Percentiles rank a stretch among this genome's conserved stretches.
phyloP scores from a whole-genome alignment of 2,329 filamentous ascomycete genomes.

The Magnaporthales sp. region DNA sequence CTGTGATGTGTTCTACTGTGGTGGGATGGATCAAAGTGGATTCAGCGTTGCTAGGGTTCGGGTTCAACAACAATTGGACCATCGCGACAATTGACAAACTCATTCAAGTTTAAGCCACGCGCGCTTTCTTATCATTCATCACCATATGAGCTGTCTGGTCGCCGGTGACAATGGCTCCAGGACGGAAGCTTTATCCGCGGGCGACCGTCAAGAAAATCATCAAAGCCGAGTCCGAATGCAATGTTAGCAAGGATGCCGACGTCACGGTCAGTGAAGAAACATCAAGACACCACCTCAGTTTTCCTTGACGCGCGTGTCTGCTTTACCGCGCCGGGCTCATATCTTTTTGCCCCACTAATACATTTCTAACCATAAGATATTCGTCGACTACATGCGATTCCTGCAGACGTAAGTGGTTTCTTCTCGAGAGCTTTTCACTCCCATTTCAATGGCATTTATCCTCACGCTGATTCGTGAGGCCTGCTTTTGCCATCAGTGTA shows the following conservation, averaged over 20 bases:
- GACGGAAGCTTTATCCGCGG: slow-evolving; percentile 73
- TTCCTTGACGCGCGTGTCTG: slow-evolving; percentile 3
- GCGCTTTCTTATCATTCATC: neutral
- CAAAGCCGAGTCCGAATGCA: slow-evolving; percentile 77
- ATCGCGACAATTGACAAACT: neutral
- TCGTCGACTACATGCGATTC: slow-evolving; percentile 76
- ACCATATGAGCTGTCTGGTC: neutral
- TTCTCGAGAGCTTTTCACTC: too few species aligned
- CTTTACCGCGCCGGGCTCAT: neutral
- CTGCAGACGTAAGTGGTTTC: slow-evolving; percentile 50
- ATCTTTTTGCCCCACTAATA: neutral
- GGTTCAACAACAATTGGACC: neutral
- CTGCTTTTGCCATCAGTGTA: slow-evolving; percentile 38
- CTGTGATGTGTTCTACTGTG: neutral
- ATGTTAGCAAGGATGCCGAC: slow-evolving; percentile 77
- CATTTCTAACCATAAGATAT: slow-evolving; percentile 48
- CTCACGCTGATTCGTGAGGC: neutral
- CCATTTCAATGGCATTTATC: slow-evolving; percentile 5
- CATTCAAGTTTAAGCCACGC: neutral
- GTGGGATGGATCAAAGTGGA: too few species aligned
- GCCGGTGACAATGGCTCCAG: slow-evolving; percentile 40
- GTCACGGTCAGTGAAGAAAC: slow-evolving; percentile 52
- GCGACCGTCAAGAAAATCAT: slow-evolving; percentile 81
- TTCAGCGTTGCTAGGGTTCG: neutral
- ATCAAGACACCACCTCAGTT: neutral